Conservation (phyloP, 1,284 basidiomycete genomes). For the Malassezia pachydermatis region DNA sequence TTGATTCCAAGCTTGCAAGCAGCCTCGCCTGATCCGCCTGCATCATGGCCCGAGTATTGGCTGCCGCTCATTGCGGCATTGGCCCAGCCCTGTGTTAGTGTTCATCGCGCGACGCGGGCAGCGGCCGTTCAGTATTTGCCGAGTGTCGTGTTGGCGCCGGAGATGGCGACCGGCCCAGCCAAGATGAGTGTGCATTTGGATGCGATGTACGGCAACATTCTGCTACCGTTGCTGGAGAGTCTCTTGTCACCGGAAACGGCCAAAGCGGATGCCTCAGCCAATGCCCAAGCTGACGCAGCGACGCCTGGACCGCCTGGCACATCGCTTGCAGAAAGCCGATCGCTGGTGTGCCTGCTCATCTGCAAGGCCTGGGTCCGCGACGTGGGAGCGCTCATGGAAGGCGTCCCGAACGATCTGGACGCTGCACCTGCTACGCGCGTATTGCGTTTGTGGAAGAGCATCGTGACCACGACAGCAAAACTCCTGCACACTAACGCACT, state of each 20-base stretch:
- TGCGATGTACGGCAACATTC: conserved; percentile 69
- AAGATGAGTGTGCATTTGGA: conserved; percentile 6
- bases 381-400: conserved; percentile 63
- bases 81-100: conserved; percentile 73
- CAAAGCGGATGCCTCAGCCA: conserved; percentile 59
- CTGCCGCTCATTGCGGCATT: conserved; percentile 69
- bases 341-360: conserved; percentile 73
- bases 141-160: conserved; percentile 71
- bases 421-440: conserved; percentile 46
- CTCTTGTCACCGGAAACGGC: conserved; percentile 74
- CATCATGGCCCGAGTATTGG: conserved; percentile 72
- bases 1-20: conserved; percentile 24
- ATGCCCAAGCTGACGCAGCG: too few relatives aligned
- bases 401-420: neutral
- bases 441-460: conserved; percentile 61
- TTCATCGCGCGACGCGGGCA: conserved; percentile 73
- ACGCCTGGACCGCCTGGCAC: conserved; percentile 51
- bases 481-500: conserved; percentile 18
- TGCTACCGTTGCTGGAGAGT: conserved; percentile 87
- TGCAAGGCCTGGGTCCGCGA: conserved; percentile 95
- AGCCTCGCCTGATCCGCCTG: conserved; percentile 10
- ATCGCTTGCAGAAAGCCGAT: conserved; percentile 70
- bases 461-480: neutral
- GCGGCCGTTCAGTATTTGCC: conserved; percentile 74
- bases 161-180: conserved; percentile 52